Evolutionary conservation across 163 green algal genomes (phyloP).

Genomic region (Prototheca wickerhamii): DNA sequence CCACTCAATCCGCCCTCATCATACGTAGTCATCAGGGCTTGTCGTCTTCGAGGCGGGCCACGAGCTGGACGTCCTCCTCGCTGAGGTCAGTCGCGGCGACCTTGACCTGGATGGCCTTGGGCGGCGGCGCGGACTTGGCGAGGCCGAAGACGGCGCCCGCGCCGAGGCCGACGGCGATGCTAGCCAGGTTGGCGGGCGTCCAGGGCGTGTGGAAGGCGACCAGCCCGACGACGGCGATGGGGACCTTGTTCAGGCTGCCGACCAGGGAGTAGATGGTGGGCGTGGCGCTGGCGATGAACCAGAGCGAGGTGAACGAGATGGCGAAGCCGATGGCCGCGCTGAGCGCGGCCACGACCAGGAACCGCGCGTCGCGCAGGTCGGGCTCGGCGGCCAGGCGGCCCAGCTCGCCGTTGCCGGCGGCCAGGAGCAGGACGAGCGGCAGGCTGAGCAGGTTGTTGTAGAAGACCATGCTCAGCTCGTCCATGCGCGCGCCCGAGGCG

Average conservation of each 20-base stretch:
- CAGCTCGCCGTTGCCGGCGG: conserved; percentile 47
- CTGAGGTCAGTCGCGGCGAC: no score
- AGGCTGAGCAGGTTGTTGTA: conserved; percentile 93
- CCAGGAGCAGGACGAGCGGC: conserved; percentile 65
- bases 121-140: no score
- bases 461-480: conserved; percentile 68
- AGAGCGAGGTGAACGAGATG: conserved; percentile 76
- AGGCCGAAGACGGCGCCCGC: conserved; percentile 74
- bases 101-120: no score
- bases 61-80: no score
- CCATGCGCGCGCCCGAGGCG: conserved; percentile 31
- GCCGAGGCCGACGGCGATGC: conserved; percentile 61
- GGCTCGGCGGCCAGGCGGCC: conserved; percentile 37
- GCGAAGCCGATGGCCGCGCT: conserved; percentile 67
- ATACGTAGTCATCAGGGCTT: no score
- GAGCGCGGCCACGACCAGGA: conserved; percentile 52
- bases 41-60: neutral
- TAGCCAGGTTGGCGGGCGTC: conserved; percentile 59
- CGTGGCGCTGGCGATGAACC: conserved; percentile 81
- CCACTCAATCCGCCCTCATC: no score
- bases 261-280: conserved; percentile 76
- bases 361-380: conserved; percentile 54
- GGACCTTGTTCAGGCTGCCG: conserved; percentile 79
- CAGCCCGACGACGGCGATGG: conserved; percentile 71
- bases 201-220: conserved; percentile 59